Evolutionary conservation across 192 early-diverging fungal species (phyloP), one percentile per base, ranked within the genome.

Genomic region (Dissophora ornata): DNA sequence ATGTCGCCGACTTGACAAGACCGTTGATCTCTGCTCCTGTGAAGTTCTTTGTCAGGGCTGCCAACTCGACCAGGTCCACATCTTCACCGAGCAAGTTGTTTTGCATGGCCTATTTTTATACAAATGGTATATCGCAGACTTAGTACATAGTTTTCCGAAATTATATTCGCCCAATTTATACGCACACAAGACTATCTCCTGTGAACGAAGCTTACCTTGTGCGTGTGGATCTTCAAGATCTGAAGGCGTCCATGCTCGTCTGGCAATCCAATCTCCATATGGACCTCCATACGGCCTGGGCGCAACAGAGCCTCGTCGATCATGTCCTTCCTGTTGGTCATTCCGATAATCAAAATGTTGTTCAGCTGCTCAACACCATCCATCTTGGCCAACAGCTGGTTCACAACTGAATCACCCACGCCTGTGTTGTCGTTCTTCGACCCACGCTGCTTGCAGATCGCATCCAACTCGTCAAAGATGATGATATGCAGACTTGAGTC

Each of bases 291-390:
- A 83, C 96, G 92, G 22, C 92, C 97, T 26, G 97, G 95, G 61
- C 96, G 92, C 28, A 99, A 84, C 70, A 99, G 80, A 4, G 97
- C 97, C 63, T 99, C 97, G 71, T 99, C 97, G 62, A 99, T 97
- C 88, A 98, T 94, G 62, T 99, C 96, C 71, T 95, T 88, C 64
- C 96, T 81, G 80, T 98, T 99, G 50, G 97, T 99, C 97, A 99
- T 99, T 69, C 96, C 96, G 65, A 99, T 97, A 40, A 97, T 92
- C 67, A 97, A 79, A 50, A 99, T 96, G 80, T 99, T 99, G 83
- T 98, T 99, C 61, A 99, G 82, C 79, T 98, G 96, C 42, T 98
- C 96, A 9, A 99, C 96, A 87, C 96, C 97, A 80, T 99, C 96
- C 94, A 99, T 96, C 87, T 98, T 99, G 45, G 96, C 90, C 56